Conservation (phyloP, 2,329 filamentous ascomycete species). For the Exophiala sp. region DNA sequence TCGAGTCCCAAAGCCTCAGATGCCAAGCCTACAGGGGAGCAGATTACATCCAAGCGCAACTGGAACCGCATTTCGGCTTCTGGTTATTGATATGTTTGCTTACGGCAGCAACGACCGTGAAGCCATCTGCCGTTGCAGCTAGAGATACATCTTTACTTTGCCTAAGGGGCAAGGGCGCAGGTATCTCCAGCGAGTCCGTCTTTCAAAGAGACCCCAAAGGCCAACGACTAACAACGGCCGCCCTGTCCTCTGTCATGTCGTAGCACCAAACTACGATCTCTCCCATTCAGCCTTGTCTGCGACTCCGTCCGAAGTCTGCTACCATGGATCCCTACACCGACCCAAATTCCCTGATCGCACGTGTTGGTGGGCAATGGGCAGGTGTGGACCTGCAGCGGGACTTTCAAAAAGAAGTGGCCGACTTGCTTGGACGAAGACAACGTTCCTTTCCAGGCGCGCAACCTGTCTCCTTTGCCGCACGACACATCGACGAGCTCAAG, state of each 20-base stretch:
- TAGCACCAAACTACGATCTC: neutral
- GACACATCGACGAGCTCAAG: conserved; percentile 76
- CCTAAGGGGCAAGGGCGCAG: neutral
- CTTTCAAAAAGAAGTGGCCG: conserved; percentile 68
- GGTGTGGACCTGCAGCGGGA: conserved; percentile 53
- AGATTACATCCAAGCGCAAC: neutral
- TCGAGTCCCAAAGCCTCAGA: neutral
- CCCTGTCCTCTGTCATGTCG: neutral
- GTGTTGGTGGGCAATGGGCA: conserved; percentile 54
- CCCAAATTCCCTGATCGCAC: conserved; percentile 16
- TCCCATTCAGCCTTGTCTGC: neutral
- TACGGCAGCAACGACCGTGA: neutral
- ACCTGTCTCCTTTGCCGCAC: conserved; percentile 81
- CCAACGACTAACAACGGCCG: neutral
- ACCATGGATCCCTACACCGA: conserved; percentile 12
- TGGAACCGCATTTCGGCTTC: neutral
- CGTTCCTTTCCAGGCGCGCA: conserved; percentile 76
- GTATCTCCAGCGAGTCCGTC: neutral
- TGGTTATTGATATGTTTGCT: too few species aligned
- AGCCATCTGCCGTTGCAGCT: neutral
- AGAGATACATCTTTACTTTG: neutral
- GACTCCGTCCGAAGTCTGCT: neutral
- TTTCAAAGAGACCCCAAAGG: neutral
- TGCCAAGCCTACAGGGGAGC: neutral
- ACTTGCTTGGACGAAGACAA: conserved; percentile 64